Evolutionary conservation across 1,284 basidiomycete genomes (phyloP), one percentile per base, ranked within the genome.

Genomic region (Leccinum subspadiceum): DNA sequence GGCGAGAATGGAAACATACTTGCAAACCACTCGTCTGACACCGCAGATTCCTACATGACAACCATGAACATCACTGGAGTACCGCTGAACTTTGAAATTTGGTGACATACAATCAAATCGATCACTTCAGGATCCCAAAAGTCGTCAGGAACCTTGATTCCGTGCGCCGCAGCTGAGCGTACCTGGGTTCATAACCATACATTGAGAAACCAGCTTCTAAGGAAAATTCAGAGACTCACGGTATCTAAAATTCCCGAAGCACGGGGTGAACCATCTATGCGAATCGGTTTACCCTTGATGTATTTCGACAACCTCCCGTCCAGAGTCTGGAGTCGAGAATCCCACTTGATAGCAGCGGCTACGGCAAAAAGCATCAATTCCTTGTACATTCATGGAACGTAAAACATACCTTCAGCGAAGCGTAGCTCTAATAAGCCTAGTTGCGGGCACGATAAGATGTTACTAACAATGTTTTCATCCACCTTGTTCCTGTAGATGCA

Each of bases 241-340:
- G 91, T 93, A 70, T 93, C 92, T 64, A 93, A 75, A n/a, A 94
- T 80, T 5, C 91, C 92, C 15, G 86, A 90, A 5, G 89, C 86
- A 60, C 90, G 77, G 3, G 92, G 92, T 65, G 84, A 86, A 1
- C 90, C 90, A 63, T 93, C 90, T 3, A 93, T 75, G 15, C 90
- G 82, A 10, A 92, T 76, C 3, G 87, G 85, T 46, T 83, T 83
- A 0, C 87, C 89, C n/a, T 82, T 80, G 29, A 90, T 78, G 64
- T 90, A 90, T 65, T 86, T 88, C 1, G 86, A 85, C 5, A 93
- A 59, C 59, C 83, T 84, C 53, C 75, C 75, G 67, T 94, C 89
- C 15, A 93, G 74, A 22, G 77, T 77, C 63, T 85, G 82, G 1
- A 94, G 77, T 3, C 78, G 79, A n/a, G 79, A 80, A 60, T 92